phyloP scores from a whole-genome alignment of 2,329 filamentous ascomycete genomes.

The Fusarium pseudocircinatum region DNA sequence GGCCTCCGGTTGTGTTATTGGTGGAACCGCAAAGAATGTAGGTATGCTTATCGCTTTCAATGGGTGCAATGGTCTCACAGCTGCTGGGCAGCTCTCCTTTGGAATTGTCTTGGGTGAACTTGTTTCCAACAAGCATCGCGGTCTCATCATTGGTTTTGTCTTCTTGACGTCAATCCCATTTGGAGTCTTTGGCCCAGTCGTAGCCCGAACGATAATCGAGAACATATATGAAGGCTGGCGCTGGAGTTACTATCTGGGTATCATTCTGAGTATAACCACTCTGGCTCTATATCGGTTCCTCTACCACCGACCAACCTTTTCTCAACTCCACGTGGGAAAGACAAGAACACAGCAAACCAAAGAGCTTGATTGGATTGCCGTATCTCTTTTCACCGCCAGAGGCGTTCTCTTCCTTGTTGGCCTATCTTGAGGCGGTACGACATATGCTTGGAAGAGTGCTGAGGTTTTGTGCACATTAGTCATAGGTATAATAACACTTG shows the following conservation, averaged over 20 bases:
- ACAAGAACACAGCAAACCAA: constrained; percentile 51
- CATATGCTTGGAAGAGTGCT: constrained; percentile 55
- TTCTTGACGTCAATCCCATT: constrained; percentile 52
- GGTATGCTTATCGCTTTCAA: constrained; percentile 51
- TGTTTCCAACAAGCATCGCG: constrained; percentile 54
- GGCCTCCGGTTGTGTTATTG: constrained; percentile 52
- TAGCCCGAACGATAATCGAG: constrained; percentile 56
- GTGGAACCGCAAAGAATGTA: constrained; percentile 48
- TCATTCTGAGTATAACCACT: constrained; percentile 54
- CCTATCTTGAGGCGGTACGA: constrained; percentile 53
- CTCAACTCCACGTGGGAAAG: constrained; percentile 54
- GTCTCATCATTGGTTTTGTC: constrained; percentile 49
- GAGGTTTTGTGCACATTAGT: constrained; percentile 51
- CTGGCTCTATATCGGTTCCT: constrained; percentile 54
- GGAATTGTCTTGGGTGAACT: constrained; percentile 54
- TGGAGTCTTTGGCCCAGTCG: constrained; percentile 57
- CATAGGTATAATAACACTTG: constrained; percentile 49
- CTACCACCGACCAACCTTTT: constrained; percentile 59
- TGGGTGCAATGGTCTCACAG: constrained; percentile 51
- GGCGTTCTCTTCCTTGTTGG: constrained; percentile 55
- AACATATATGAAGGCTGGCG: constrained; percentile 57
- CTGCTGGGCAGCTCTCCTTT: constrained; percentile 54
- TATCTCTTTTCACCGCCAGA: constrained; percentile 54
- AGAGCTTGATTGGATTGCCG: constrained; percentile 58
- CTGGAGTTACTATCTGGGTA: constrained; percentile 60